These are phyloP conservation scores for Cyclospora cayetanensis DNA, from an alignment of 169 alveolate genomes.

Conservation along the genomic window DNA sequence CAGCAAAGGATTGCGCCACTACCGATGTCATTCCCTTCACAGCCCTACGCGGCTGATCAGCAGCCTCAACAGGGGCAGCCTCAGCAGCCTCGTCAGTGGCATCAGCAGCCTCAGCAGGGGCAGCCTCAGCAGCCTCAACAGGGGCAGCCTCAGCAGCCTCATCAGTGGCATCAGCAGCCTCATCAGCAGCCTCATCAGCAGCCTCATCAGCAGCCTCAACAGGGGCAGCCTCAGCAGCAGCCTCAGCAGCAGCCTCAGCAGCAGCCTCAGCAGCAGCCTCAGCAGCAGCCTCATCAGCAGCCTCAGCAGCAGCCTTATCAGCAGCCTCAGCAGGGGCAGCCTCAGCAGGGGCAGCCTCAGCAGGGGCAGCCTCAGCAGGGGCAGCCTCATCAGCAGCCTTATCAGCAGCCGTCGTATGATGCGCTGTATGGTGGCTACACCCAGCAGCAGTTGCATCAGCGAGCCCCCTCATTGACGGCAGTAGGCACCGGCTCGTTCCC, in stretches of 20 bases:
- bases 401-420: slow-evolving; percentile 44
- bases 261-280: slow-evolving; percentile 37
- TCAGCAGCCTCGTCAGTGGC: not conserved
- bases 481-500: slow-evolving; percentile 57
- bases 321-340: slow-evolving; percentile 30
- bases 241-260: slow-evolving; percentile 27
- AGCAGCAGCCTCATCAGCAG: not conserved
- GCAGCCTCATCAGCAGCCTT: slow-evolving; percentile 12
- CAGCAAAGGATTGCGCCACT: not conserved
- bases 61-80: not conserved
- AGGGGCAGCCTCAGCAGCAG: not conserved
- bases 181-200: slow-evolving; percentile 48
- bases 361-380: slow-evolving; percentile 1
- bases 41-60: not conserved
- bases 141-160: slow-evolving; percentile 3
- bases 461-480: slow-evolving; percentile 47
- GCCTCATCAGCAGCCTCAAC: slow-evolving; percentile 8
- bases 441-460: slow-evolving; percentile 13
- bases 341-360: not conserved
- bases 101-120: slow-evolving; percentile 42
- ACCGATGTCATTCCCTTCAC: not conserved
- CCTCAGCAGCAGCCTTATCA: slow-evolving; percentile 27
- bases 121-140: slow-evolving; percentile 30
- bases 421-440: not conserved
- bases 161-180: too few species aligned